phyloP scores from a whole-genome alignment of 2,329 filamentous ascomycete species.

The Neurospora crassa region DNA sequence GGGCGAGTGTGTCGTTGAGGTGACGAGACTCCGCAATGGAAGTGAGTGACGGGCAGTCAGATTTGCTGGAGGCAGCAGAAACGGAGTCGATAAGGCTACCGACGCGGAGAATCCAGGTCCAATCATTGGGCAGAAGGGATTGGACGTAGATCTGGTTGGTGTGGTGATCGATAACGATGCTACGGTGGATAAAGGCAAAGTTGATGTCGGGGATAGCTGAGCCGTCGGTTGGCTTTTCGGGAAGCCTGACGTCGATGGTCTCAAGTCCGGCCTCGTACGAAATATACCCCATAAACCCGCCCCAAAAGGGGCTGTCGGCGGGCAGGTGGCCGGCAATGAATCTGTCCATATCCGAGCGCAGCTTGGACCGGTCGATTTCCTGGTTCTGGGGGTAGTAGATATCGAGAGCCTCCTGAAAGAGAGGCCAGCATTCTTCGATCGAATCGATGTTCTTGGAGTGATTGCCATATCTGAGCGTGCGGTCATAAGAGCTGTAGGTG shows the following conservation, averaged over 20 bases:
- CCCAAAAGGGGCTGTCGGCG: background rate
- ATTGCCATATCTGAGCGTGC: background rate
- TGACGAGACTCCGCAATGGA: background rate
- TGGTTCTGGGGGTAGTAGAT: background rate
- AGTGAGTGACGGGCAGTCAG: background rate
- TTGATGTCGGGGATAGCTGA: background rate
- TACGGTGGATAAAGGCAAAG: background rate
- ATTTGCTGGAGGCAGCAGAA: background rate
- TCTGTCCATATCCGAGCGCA: background rate
- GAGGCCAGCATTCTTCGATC: background rate
- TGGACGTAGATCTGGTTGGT: background rate
- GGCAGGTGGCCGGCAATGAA: background rate
- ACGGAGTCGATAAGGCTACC: background rate
- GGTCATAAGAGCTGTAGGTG: background rate
- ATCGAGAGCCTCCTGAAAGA: background rate
- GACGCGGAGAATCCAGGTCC: background rate
- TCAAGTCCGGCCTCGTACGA: background rate
- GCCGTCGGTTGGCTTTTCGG: background rate
- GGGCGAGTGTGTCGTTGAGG: background rate
- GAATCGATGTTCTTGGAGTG: background rate
- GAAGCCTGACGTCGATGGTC: background rate
- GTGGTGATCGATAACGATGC: background rate
- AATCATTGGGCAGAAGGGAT: background rate
- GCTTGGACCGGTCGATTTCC: background rate
- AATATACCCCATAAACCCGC: background rate